Percentiles rank a stretch among this genome's conserved stretches.
phyloP scores from a whole-genome alignment of 306 rosid species.

The Citrullus mucosospermus region DNA sequence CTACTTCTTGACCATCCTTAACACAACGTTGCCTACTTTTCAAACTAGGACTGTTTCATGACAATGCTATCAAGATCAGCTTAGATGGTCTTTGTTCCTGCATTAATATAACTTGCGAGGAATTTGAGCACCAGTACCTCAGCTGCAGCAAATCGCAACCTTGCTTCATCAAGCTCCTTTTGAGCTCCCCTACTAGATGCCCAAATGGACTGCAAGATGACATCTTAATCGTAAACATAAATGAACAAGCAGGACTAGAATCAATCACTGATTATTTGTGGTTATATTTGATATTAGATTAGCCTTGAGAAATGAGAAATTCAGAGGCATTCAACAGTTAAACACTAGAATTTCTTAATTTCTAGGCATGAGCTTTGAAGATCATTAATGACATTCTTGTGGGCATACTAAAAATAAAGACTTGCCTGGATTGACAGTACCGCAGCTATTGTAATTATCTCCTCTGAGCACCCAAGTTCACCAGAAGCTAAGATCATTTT shows the following conservation, averaged over 20 bases:
- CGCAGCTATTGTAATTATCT: slow-evolving; percentile 79
- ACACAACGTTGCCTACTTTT: not conserved
- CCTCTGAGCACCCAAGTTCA: slow-evolving; percentile 82
- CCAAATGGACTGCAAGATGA: slow-evolving; percentile 74
- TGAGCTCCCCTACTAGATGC: slow-evolving; percentile 70
- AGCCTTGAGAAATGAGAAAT: not conserved
- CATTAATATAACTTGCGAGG: not conserved
- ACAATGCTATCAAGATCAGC: not conserved
- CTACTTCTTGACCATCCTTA: not conserved
- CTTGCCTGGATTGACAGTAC: slow-evolving; percentile 81
- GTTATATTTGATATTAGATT: not conserved
- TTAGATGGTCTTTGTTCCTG: not conserved
- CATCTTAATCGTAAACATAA: slow-evolving; percentile 10
- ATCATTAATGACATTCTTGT: not conserved
- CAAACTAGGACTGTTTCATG: not conserved
- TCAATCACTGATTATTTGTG: not conserved
- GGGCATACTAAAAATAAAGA: not conserved
- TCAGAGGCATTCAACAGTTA: not conserved
- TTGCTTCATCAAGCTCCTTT: slow-evolving; percentile 86
- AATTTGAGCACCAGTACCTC: slow-evolving; percentile 42
- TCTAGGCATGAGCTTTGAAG: not conserved
- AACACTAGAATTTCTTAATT: not conserved
- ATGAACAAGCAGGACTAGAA: not conserved
- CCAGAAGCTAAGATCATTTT: slow-evolving; percentile 84
- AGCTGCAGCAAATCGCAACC: slow-evolving; percentile 82